Evolutionary conservation across 192 early-diverging fungal species (phyloP), one percentile per base, ranked within the genome.

Genomic region (Coemansia sp.): DNA sequence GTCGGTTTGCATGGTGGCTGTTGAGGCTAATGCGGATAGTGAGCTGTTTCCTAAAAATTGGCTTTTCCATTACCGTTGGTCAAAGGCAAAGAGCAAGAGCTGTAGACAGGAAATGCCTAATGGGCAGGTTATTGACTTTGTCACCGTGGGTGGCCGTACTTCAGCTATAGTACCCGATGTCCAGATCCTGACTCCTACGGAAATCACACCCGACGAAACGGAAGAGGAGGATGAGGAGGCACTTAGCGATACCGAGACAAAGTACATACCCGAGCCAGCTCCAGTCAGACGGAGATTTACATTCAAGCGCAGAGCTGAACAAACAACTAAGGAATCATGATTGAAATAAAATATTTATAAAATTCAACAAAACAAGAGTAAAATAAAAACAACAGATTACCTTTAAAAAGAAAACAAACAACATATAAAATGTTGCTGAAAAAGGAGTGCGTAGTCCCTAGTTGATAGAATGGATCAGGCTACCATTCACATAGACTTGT

Each of bases 21-120:
- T 80, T 2, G 75, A 67, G 2, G 79, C 72, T 15, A 81, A 93
- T 56, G 90, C 89, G 0, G 87, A 92, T 43, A 58, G 78, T 20
- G 53, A 60, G 15, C 38, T 66, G 30, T 89, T 89, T 61, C 90
- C 90, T 0, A 22, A 52, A 6, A 53, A 79, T 34, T 94, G 92
- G 92, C 53, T 94, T 2, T 92, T 92, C 64, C 85, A 86, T 33
- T 74, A 82, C 50, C 76, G 90, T 30, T 91, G 88, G 87, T 62
- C 61, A n/a, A 87, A 84, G 64, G 80, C 57, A 17, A 86, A 83
- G 60, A 79, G 78, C 36, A 71, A 67, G 14, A 45, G 57, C 15
- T 54, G 64, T 24, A 32, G 71, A 10, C 63, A 47, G 3, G 28
- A 33, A 20, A 69, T 85, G 52, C 81, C 81, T 17, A 58, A 81